Evolutionary conservation across 352 stramenopile species (phyloP).

Genomic region (Globisporangium spiculum): DNA sequence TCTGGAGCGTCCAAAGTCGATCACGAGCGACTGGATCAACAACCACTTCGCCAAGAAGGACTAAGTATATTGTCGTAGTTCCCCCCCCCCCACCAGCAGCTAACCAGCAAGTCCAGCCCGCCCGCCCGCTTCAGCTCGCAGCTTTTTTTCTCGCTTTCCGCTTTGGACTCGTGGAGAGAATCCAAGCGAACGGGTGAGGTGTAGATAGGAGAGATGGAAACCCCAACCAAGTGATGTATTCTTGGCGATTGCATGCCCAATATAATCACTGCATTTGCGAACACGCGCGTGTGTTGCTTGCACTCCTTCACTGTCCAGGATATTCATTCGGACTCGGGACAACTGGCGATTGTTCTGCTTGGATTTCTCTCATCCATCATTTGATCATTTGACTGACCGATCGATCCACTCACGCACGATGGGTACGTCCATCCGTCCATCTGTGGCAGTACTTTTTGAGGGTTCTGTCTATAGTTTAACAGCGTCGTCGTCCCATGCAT

Average conservation of each 20-base stretch:
- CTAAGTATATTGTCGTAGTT: slow-evolving; percentile 32
- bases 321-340: not conserved
- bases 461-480: not conserved
- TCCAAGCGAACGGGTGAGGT: not conserved
- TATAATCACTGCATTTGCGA: slow-evolving; percentile 2
- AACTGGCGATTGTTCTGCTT: not conserved
- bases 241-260: slow-evolving; percentile 1
- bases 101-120: not conserved
- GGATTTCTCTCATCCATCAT: not conserved
- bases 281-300: not conserved
- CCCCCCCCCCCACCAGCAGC: not conserved
- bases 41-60: slow-evolving; percentile 91
- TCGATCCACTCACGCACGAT: not conserved
- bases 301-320: not conserved
- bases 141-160: not conserved
- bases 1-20: slow-evolving; percentile 98
- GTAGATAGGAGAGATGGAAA: slow-evolving; percentile 1
- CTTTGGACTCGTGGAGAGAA: not conserved
- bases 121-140: not conserved
- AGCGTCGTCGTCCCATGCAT: not conserved
- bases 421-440: not conserved
- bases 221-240: not conserved
- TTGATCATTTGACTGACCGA: too few relatives aligned
- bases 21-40: slow-evolving; percentile 98
- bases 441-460: not conserved